These are phyloP conservation scores for Diaporthe amygdali DNA, from an alignment of 2,329 filamentous ascomycete genomes.

Conservation along the genomic window DNA sequence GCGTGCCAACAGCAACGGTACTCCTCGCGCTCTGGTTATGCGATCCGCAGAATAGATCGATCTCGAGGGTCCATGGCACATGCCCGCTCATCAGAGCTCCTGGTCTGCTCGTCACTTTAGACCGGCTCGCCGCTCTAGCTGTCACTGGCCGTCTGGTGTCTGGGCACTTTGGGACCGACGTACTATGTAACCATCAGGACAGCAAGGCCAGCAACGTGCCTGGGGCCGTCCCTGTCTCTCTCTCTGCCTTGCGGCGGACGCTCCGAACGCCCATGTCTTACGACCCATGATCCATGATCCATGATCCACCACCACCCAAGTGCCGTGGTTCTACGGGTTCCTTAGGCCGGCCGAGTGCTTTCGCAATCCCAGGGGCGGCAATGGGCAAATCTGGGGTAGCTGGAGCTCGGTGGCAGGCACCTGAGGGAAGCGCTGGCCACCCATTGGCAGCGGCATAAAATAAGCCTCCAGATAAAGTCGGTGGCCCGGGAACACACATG, in stretches of 20 bases:
- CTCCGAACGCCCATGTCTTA: not conserved
- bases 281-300: not conserved
- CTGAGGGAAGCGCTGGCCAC: not conserved
- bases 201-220: not conserved
- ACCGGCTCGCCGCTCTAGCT: not conserved
- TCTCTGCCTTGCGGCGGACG: not conserved
- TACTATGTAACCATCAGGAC: not conserved
- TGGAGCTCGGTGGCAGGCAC: not conserved
- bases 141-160: no score
- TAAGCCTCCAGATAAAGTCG: constrained; percentile 1
- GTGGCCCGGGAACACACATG: not conserved
- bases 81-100: not conserved
- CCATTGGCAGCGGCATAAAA: not conserved
- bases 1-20: not conserved
- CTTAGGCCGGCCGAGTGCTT: not conserved
- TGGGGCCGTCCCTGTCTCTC: not conserved
- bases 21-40: not conserved
- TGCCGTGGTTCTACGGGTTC: not conserved
- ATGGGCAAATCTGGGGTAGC: not conserved
- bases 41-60: not conserved
- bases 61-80: no score
- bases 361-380: not conserved
- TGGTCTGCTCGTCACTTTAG: not conserved
- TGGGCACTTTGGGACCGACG: not conserved
- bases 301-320: not conserved